Base-by-base conservation (phyloP, 1,284 basidiomycete species). In the Trametes hirsuta region DNA sequence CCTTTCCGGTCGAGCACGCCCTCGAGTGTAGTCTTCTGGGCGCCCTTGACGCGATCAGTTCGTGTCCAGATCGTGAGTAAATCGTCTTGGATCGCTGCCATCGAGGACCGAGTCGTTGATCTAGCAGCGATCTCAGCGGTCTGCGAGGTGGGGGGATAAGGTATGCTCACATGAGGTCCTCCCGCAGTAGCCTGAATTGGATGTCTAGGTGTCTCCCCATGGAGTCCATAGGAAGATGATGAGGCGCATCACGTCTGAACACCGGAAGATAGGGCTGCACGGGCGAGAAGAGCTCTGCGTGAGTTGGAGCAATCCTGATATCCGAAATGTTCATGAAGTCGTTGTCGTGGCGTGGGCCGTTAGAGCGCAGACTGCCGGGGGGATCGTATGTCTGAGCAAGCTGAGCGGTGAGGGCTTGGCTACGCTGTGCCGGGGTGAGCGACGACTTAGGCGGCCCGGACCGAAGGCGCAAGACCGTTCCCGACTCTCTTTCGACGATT, bases 61-160 rank as follows among this genome's bases (percentile, higher is more conserved):
- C 49, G 10, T 6, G 47, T 47, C 62, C 65, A 68, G 46, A 68
- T 50, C 56, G 59, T 18, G 11, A 44, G 30, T 3, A 80, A 67
- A 56, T 80, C 80, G 8, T 66, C 67, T 35, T 75, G 58, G 6
- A 79, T 52, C 2, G 67, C 63, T 4, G 69, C 61, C 6, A 85
- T 74, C 0, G 86, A 81, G 6, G 71, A 74, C 2, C 84, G 79
- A 34, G 85, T 71, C 0, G 83, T 78, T 0, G 84, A 82, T 10
- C 85, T 86, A 8, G 46, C 42, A 3, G 5, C 58, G 54, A 5
- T 4, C n/a, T 55, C 35, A 59, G 37, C 15, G 22, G 35, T 41
- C 21, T 40, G 42, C 8, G 4, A 22, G 2, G 8, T 9, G 5
- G 45, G 11, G 37, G 37, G 39, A 25, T 0, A 14, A 11, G 11